Conservation (phyloP, 2,329 filamentous ascomycete species). For the Fusarium transvaalense region DNA sequence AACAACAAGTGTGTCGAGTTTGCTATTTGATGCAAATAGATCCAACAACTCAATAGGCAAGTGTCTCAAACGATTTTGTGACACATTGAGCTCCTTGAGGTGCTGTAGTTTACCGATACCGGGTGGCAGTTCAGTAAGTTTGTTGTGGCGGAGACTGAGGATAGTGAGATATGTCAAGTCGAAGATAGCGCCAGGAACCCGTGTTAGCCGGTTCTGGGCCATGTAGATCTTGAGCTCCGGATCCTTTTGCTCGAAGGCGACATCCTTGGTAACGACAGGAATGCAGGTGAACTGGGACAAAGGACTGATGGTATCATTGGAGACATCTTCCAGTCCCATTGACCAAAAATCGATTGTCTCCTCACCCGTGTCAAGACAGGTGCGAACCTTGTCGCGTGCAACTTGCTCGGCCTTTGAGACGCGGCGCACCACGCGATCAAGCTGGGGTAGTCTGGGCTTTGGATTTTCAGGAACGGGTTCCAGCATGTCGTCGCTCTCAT, state of each 20-base stretch:
- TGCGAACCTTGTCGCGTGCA: conserved; percentile 61
- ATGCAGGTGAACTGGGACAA: conserved; percentile 68
- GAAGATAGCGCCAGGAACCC: conserved; percentile 71
- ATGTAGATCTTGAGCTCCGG: conserved; percentile 73
- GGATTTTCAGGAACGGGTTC: conserved; percentile 51
- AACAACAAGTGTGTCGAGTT: conserved; percentile 65
- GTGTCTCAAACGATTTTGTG: conserved; percentile 70
- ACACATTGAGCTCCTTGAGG: conserved; percentile 73
- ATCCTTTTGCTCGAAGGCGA: conserved; percentile 70
- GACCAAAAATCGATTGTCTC: conserved; percentile 74
- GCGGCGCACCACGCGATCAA: conserved; percentile 50
- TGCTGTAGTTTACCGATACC: conserved; percentile 69
- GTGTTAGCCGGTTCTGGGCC: conserved; percentile 67
- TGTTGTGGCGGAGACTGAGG: conserved; percentile 75
- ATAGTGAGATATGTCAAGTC: conserved; percentile 71
- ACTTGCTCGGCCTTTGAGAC: conserved; percentile 58
- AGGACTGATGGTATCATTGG: conserved; percentile 68
- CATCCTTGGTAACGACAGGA: conserved; percentile 66
- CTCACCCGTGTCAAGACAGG: conserved; percentile 68
- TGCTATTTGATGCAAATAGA: conserved; percentile 61
- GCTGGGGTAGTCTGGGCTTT: conserved; percentile 55
- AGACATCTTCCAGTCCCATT: conserved; percentile 65
- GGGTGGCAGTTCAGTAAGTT: conserved; percentile 70
- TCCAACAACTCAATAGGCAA: conserved; percentile 74
- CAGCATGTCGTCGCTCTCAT: conserved; percentile 59